Percentiles rank a stretch among this genome's conserved stretches.
phyloP scores from a whole-genome alignment of 1,139 yeast species.

The Hansenula lynferdii region DNA sequence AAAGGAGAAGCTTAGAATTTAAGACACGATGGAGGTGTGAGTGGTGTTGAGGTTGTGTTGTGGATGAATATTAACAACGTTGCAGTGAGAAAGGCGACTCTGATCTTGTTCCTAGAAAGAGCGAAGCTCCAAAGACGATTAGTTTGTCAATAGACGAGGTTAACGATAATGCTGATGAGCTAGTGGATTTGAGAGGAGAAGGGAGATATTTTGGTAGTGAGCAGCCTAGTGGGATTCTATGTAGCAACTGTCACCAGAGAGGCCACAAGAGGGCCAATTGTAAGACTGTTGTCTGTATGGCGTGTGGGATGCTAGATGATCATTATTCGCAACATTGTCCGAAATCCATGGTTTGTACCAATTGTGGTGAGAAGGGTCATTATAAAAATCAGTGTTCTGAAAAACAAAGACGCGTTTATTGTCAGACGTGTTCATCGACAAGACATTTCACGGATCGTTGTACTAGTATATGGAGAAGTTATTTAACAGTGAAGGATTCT shows the following conservation, averaged over 20 bases:
- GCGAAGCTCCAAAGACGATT: slow-evolving; percentile 6
- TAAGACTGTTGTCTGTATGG: slow-evolving; percentile 81
- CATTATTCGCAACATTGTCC: slow-evolving; percentile 89
- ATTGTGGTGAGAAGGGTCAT: slow-evolving; percentile 84
- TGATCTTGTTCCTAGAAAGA: slow-evolving; percentile 3
- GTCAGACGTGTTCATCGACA: slow-evolving; percentile 67
- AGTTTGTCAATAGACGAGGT: slow-evolving; percentile 51
- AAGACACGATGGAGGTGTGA: slow-evolving; percentile 6
- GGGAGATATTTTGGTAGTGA: slow-evolving; percentile 85
- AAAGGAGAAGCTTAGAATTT: too few relatives aligned
- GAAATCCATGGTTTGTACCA: slow-evolving; percentile 74
- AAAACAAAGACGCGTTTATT: slow-evolving; percentile 59
- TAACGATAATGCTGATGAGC: slow-evolving; percentile 66
- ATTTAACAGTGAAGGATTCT: slow-evolving; percentile 31
- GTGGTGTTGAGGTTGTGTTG: too few relatives aligned
- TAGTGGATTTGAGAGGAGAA: slow-evolving; percentile 68
- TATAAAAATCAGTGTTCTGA: slow-evolving; percentile 63
- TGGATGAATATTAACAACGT: too few relatives aligned
- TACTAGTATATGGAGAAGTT: slow-evolving; percentile 85
- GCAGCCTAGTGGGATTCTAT: slow-evolving; percentile 49
- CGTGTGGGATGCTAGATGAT: slow-evolving; percentile 82
- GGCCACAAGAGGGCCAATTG: slow-evolving; percentile 82
- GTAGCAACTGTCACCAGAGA: slow-evolving; percentile 79
- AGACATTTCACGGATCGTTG: slow-evolving; percentile 74
- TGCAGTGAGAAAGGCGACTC: slow-evolving; percentile 9